phyloP scores from a whole-genome alignment of 2,329 filamentous ascomycete species.

The Aspergillus vadensis region DNA sequence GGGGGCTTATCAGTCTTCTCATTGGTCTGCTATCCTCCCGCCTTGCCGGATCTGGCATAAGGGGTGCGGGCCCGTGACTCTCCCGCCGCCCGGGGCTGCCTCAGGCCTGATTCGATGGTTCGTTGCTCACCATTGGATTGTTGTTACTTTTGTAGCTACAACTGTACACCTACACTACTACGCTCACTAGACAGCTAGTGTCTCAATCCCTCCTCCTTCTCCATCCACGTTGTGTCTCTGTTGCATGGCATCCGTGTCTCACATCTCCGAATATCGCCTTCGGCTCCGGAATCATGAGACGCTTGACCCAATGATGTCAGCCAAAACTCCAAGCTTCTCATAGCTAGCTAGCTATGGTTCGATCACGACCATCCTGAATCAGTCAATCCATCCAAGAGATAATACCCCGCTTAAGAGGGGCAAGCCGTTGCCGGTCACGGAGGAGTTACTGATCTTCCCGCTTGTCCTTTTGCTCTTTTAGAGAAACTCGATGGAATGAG shows the following conservation, averaged over 20 bases:
- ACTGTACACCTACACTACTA: no score
- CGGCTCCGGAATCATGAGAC: not conserved
- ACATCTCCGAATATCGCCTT: not conserved
- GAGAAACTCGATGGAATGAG: not conserved
- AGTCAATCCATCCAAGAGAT: not conserved
- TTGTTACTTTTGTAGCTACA: no score
- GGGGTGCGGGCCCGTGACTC: not conserved
- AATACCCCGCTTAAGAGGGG: not conserved
- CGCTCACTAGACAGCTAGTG: not conserved
- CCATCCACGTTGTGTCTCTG: not conserved
- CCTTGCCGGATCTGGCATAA: slow-evolving; percentile 6
- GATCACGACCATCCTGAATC: not conserved
- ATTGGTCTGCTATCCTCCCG: not conserved
- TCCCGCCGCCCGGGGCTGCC: not conserved
- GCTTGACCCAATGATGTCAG: not conserved
- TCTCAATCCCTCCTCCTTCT: not conserved
- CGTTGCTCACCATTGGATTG: not conserved
- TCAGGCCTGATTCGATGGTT: slow-evolving; percentile 1
- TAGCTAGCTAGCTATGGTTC: not conserved
- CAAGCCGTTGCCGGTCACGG: not conserved
- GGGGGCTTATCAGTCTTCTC: not conserved
- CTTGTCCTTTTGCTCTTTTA: not conserved
- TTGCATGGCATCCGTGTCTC: not conserved
- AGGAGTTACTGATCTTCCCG: not conserved
- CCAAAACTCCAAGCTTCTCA: not conserved